These are phyloP conservation scores for Pythium vanterpoolii DNA, from an alignment of 352 stramenopile genomes.

Conservation along the genomic window DNA sequence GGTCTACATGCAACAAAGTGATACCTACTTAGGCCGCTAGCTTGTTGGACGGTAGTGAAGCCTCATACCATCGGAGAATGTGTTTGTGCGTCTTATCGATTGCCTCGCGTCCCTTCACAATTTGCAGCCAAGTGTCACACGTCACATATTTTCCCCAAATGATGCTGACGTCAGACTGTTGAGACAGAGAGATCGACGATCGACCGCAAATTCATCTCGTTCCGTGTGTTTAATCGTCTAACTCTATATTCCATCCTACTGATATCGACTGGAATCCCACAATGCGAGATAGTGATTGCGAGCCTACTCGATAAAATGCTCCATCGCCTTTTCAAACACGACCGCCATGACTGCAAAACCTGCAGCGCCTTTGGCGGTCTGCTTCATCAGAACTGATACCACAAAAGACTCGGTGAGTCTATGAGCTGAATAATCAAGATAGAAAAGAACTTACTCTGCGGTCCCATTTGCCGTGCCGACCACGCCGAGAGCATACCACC, in stretches of 20 bases:
- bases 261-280: too few relatives aligned
- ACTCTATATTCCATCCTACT: slow-evolving; percentile 11
- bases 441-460: slow-evolving; percentile 40
- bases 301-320: slow-evolving; percentile 38
- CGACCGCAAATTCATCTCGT: not conserved
- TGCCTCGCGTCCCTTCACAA: not conserved
- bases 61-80: not conserved
- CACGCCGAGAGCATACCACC: slow-evolving; percentile 64
- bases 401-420: slow-evolving; percentile 2
- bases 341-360: slow-evolving; percentile 82
- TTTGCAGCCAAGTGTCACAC: not conserved
- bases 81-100: slow-evolving; percentile 1
- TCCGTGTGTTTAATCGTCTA: not conserved
- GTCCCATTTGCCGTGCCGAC: slow-evolving; percentile 59
- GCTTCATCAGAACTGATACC: slow-evolving; percentile 52
- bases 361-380: slow-evolving; percentile 72
- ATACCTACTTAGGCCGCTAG: not conserved
- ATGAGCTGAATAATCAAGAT: too few relatives aligned
- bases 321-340: slow-evolving; percentile 82
- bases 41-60: not conserved
- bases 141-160: not conserved
- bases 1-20: slow-evolving; percentile 11
- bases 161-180: too few relatives aligned
- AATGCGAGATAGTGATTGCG: too few relatives aligned
- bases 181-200: not conserved